Conservation (phyloP, 495 filamentous ascomycete species). For the Daldinia loculata region DNA sequence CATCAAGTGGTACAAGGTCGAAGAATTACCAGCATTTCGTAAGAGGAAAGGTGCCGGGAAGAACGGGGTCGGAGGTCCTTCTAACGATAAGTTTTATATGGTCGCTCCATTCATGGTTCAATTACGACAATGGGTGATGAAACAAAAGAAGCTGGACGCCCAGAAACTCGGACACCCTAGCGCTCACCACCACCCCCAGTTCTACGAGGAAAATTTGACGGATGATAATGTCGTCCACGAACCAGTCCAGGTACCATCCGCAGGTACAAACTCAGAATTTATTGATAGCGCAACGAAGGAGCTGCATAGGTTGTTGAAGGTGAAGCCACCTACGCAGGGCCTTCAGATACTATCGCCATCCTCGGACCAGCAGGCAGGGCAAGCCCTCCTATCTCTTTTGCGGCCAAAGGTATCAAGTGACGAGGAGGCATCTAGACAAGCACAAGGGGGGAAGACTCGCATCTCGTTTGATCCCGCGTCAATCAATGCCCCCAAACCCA, state of each 20-base stretch:
- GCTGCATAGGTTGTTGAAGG: conserved; percentile 70
- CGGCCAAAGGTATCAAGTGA: conserved; percentile 47
- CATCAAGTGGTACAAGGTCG: conserved; percentile 90
- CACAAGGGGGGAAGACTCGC: conserved; percentile 41
- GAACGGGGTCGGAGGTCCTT: conserved; percentile 61
- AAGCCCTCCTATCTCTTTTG: conserved; percentile 68
- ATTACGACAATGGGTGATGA: conserved; percentile 88
- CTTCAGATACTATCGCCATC: conserved; percentile 45
- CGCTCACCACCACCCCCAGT: conserved; percentile 35
- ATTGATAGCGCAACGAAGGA: conserved; percentile 68
- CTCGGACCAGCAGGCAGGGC: conserved; percentile 45
- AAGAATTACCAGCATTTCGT: conserved; percentile 83
- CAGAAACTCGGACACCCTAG: conserved; percentile 43
- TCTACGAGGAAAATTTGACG: conserved; percentile 51
- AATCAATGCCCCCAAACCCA: conserved; percentile 46
- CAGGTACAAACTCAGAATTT: conserved; percentile 17
- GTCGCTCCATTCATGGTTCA: conserved; percentile 89
- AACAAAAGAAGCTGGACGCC: conserved; percentile 75
- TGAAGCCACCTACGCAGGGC: conserved; percentile 60
- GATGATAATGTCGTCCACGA: conserved; percentile 52
- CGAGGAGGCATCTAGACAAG: conserved; percentile 11
- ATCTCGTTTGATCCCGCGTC: conserved; percentile 56
- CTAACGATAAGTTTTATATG: conserved; percentile 95
- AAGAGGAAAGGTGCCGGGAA: conserved; percentile 67
- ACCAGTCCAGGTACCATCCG: conserved; percentile 6